Conservation (phyloP, 768 basidiomycete species). For the Lactarius deliciosus region DNA sequence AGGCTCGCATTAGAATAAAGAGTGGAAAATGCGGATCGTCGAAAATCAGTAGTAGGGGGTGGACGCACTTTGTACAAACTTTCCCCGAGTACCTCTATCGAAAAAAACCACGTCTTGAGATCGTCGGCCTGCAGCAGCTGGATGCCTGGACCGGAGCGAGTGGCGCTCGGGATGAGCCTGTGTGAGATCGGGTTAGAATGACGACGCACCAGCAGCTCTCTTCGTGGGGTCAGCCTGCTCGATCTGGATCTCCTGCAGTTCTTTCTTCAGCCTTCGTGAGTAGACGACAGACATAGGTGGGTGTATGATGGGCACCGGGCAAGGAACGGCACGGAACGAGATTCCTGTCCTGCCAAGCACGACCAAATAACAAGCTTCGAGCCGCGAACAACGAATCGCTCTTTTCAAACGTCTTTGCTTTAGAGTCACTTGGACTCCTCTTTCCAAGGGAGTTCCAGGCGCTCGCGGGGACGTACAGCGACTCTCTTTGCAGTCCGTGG, state of each 20-base stretch:
- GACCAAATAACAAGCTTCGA: slow-evolving; percentile 22
- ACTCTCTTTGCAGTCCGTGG: slow-evolving; percentile 27
- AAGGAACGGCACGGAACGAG: background rate
- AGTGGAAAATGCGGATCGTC: background rate
- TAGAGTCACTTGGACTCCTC: slow-evolving; percentile 35
- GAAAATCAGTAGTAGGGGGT: background rate
- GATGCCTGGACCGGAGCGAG: slow-evolving; percentile 52
- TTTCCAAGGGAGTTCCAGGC: slow-evolving; percentile 30
- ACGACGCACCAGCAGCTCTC: slow-evolving; percentile 23
- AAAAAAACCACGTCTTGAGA: slow-evolving; percentile 73
- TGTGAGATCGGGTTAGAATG: background rate
- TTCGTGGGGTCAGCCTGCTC: slow-evolving; percentile 28
- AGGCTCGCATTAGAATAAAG: background rate
- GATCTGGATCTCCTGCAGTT: slow-evolving; percentile 30
- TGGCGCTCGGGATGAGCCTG: background rate
- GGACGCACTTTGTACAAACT: slow-evolving; percentile 66
- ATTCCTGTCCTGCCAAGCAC: slow-evolving; percentile 18
- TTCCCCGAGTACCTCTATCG: slow-evolving; percentile 83
- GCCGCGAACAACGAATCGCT: slow-evolving; percentile 2
- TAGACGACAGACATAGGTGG: slow-evolving; percentile 27
- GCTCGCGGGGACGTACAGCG: slow-evolving; percentile 33
- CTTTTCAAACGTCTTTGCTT: slow-evolving; percentile 29
- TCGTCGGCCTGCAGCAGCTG: slow-evolving; percentile 72
- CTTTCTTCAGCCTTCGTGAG: slow-evolving; percentile 29
- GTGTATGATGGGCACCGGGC: slow-evolving; percentile 10